Evolutionary conservation across 331 rosid species (phyloP), one percentile per base, ranked within the genome.

Genomic region (Malus hybrid): DNA sequence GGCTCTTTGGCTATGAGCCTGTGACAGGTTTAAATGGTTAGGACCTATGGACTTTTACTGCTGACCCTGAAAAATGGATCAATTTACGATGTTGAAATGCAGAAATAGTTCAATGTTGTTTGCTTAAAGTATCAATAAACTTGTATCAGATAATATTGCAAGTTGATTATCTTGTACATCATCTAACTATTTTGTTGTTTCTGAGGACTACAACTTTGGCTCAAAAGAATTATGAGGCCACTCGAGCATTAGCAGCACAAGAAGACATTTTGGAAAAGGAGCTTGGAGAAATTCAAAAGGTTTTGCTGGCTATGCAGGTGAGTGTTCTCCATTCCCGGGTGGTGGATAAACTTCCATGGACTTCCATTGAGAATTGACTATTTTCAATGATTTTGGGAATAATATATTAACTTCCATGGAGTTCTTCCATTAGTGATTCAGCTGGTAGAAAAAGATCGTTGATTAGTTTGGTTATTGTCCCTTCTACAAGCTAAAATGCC

Each of bases 281-380:
- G 86, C 88, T 94, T 34, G 89, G 88, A 75, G 99, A 91, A 86
- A 90, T 84, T 74, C 99, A 92, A 76, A 89, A 90, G 64, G 91
- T 90, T 80, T 86, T 94, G 77, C 85, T 91, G 76, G 97, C 96
- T 64, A 90, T 94, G 99, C 97, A 94, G 94, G 98, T 93, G 84
- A 78, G 74, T 33, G 30, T 24, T 12, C 11, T n/a, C 26, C 28
- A 10, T 26, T 73, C 70, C 39, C 22, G 13, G 19, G 20, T 26
- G 69, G 30, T 18, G n/a, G 44, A 26, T 71, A 24, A 63, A 24
- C 24, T 24, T 24, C 24, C 24, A 24, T 24, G 24, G 24, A 24
- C 24, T 24, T 24, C 24, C 24, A 24, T 24, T 62, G 15, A 33
- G 66, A 34, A 44, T 52, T 26, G 12, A 64, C 13, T 24, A 1